Evolutionary conservation across 2,329 filamentous ascomycete genomes (phyloP).

Genomic region (Pleurostoma richardsiae): DNA sequence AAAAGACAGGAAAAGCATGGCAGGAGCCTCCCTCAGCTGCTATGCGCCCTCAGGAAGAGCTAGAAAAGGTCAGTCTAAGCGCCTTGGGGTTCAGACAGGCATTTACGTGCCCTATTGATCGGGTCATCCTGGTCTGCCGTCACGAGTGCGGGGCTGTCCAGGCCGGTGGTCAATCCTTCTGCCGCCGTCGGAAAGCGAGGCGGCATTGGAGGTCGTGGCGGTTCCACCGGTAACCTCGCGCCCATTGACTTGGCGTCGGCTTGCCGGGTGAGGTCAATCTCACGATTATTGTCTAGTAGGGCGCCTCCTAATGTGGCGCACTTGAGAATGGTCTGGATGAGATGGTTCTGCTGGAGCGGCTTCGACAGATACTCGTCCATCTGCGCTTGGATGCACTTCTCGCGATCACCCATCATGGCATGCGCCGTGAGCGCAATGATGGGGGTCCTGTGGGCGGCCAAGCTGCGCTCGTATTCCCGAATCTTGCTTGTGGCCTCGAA

Average conservation of each 20-base stretch:
- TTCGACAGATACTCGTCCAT: constrained; percentile 99
- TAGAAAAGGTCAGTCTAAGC: constrained; percentile 10
- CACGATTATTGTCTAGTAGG: constrained; percentile 70
- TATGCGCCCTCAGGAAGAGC: constrained; percentile 12
- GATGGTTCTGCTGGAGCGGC: constrained; percentile 90
- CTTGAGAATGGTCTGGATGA: constrained; percentile 96
- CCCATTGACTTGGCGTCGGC: constrained; percentile 39
- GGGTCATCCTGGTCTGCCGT: constrained; percentile 57
- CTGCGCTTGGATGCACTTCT: constrained; percentile 96
- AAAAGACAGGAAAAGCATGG: no score
- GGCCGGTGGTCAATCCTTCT: constrained; percentile 50
- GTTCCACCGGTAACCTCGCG: constrained; percentile 22
- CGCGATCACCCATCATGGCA: constrained; percentile 96
- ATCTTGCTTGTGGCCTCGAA: constrained; percentile 98
- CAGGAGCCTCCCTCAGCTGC: neutral
- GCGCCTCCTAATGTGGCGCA: constrained; percentile 88
- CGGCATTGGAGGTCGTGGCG: constrained; percentile 48
- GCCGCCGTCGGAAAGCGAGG: constrained; percentile 63
- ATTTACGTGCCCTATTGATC: constrained; percentile 45
- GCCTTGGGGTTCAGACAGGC: constrained; percentile 34
- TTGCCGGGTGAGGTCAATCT: constrained; percentile 51
- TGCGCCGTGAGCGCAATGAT: constrained; percentile 97
- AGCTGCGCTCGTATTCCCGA: constrained; percentile 83
- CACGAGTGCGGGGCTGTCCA: constrained; percentile 59
- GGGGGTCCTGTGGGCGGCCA: constrained; percentile 76